Percentiles rank a stretch among this genome's conserved stretches.
These are phyloP conservation scores for Boletus semigastroideus DNA, from an alignment of 1,284 basidiomycete genomes.

Conservation along the genomic window DNA sequence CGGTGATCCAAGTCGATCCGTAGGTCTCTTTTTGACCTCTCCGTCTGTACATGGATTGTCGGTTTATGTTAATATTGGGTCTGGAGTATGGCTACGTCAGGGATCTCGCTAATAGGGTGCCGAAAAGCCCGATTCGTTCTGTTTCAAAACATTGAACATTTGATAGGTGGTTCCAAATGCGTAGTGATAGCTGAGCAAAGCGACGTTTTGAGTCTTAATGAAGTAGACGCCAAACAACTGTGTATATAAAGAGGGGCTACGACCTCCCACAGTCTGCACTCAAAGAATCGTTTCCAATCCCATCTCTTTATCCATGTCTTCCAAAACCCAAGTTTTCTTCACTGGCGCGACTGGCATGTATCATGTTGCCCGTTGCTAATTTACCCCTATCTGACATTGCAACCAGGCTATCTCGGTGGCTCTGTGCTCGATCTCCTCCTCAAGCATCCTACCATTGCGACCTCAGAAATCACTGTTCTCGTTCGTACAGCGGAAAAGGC, in stretches of 20 bases:
- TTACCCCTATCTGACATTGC: slow-evolving; percentile 1
- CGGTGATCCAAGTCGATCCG: not conserved
- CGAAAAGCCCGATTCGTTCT: too few species aligned
- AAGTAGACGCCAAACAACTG: too few species aligned
- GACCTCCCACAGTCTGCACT: too few species aligned
- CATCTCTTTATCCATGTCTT: slow-evolving; percentile 11
- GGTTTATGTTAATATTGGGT: not conserved
- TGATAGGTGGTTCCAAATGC: too few species aligned
- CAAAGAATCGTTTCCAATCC: too few species aligned
- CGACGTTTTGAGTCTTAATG: too few species aligned
- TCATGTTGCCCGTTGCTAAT: not conserved
- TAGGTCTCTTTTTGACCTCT: not conserved
- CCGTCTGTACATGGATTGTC: not conserved
- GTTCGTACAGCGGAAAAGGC: slow-evolving; percentile 39
- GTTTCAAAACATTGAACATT: too few species aligned
- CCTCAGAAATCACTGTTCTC: slow-evolving; percentile 40
- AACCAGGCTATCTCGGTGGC: slow-evolving; percentile 49
- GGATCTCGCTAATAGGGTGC: too few species aligned
- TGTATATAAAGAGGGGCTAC: too few species aligned
- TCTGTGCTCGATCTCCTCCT: slow-evolving; percentile 41
- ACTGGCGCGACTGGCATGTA: slow-evolving; percentile 28
- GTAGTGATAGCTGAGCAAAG: too few species aligned
- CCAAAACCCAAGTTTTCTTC: slow-evolving; percentile 25
- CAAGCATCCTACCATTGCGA: slow-evolving; percentile 30
- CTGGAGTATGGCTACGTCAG: too few species aligned